These are phyloP conservation scores for Ogataea angusta DNA, from an alignment of 805 yeast species.

Conservation along the genomic window DNA sequence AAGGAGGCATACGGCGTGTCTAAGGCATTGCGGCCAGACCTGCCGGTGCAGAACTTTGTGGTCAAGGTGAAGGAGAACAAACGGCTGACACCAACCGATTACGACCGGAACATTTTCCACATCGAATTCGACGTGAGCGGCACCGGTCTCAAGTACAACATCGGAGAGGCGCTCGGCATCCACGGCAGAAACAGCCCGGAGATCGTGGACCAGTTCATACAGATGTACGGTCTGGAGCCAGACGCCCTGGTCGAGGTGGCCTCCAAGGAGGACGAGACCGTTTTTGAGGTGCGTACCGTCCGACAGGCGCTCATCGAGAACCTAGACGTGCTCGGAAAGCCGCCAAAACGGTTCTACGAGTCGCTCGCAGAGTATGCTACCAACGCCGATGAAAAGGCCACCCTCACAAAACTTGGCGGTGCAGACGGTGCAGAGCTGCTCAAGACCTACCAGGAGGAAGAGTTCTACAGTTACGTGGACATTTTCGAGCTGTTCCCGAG, in stretches of 20 bases:
- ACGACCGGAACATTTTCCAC: conserved; percentile 94
- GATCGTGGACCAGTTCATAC: conserved; percentile 65
- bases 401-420: conserved; percentile 61
- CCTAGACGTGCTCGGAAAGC: conserved; percentile 88
- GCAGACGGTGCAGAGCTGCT: conserved; percentile 82
- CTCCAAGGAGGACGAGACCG: conserved; percentile 55
- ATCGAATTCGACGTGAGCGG: conserved; percentile 90
- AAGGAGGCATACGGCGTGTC: conserved; percentile 67
- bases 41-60: conserved; percentile 78
- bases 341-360: conserved; percentile 93
- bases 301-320: conserved; percentile 78
- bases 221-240: conserved; percentile 67
- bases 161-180: conserved; percentile 95
- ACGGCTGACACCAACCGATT: conserved; percentile 85
- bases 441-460: conserved; percentile 81
- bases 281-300: conserved; percentile 73
- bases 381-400: conserved; percentile 62
- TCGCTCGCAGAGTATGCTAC: conserved; percentile 68
- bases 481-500: conserved; percentile 74
- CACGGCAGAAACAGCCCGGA: conserved; percentile 80
- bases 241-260: conserved; percentile 69
- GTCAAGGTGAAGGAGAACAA: conserved; percentile 89
- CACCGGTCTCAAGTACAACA: conserved; percentile 85
- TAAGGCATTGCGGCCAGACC: conserved; percentile 78
- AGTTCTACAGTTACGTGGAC: conserved; percentile 77